Evolutionary conservation across 1,284 basidiomycete species (phyloP).

Genomic region (Cutaneotrichosporon dermatis): DNA sequence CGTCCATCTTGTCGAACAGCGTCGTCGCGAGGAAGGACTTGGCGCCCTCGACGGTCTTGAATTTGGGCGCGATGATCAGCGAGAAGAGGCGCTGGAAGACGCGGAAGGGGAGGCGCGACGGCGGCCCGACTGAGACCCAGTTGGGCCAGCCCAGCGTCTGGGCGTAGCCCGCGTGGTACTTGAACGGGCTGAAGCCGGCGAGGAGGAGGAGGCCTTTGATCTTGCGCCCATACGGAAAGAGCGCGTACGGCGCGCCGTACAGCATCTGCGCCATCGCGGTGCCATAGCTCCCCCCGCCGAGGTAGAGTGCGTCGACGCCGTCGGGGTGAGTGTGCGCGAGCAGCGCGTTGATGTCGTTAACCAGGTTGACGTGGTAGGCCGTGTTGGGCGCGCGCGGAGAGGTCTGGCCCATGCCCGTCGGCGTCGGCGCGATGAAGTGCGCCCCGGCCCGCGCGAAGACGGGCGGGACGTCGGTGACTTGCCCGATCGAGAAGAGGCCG

Average conservation of each 20-base stretch:
- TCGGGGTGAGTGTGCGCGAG: conserved; percentile 56
- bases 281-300: conserved; percentile 57
- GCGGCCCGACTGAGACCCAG: conserved; percentile 55
- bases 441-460: neutral
- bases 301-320: conserved; percentile 28
- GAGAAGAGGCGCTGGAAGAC: conserved; percentile 45
- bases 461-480: neutral
- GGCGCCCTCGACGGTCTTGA: conserved; percentile 51
- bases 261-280: conserved; percentile 58
- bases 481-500: conserved; percentile 5
- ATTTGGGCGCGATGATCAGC: conserved; percentile 41
- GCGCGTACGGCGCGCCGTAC: conserved; percentile 54
- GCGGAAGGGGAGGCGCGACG: conserved; percentile 51
- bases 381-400: conserved; percentile 11
- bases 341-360: conserved; percentile 53
- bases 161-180: conserved; percentile 52
- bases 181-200: conserved; percentile 53
- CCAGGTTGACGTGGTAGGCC: conserved; percentile 52
- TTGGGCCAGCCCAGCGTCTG: conserved; percentile 51
- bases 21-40: conserved; percentile 48
- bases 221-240: conserved; percentile 54
- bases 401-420: conserved; percentile 9
- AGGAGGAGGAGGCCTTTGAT: conserved; percentile 55
- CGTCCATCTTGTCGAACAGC: conserved; percentile 51
- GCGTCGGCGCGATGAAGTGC: conserved; percentile 9